Conservation (phyloP, 2,329 filamentous ascomycete species). For the Zasmidium cellare region DNA sequence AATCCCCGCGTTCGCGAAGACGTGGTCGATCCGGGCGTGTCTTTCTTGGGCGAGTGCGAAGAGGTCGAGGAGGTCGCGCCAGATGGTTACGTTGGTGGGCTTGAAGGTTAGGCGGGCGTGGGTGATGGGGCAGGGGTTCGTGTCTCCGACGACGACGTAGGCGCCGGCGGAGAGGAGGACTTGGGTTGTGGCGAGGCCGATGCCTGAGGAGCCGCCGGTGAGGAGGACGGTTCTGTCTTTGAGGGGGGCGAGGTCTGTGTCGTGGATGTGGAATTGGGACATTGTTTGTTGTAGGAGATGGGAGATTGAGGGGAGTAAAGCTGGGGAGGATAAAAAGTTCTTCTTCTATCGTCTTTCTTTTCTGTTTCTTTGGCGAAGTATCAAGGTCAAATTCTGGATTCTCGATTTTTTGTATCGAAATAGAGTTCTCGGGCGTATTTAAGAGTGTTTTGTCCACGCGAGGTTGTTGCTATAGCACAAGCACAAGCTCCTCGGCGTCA, state of each 20-base stretch:
- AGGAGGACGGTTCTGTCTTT: slow-evolving; percentile 27
- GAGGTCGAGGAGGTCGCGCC: slow-evolving; percentile 51
- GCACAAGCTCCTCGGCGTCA: too few species aligned
- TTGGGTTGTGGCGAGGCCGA: slow-evolving; percentile 58
- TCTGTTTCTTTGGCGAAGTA: too few species aligned
- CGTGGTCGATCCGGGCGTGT: slow-evolving; percentile 47
- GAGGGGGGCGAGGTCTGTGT: slow-evolving; percentile 23
- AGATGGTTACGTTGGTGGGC: slow-evolving; percentile 51
- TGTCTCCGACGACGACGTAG: slow-evolving; percentile 56
- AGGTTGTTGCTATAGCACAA: too few species aligned
- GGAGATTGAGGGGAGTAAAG: neutral
- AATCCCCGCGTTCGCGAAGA: slow-evolving; percentile 59
- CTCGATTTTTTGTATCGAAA: too few species aligned
- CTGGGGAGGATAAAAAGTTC: neutral
- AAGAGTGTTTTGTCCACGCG: too few species aligned
- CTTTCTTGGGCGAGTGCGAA: slow-evolving; percentile 52
- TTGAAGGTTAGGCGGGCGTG: slow-evolving; percentile 41
- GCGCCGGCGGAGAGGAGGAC: slow-evolving; percentile 56
- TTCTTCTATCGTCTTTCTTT: neutral
- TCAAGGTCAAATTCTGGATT: too few species aligned
- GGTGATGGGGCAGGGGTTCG: slow-evolving; percentile 44
- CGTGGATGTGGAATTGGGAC: slow-evolving; percentile 28
- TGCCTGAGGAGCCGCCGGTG: slow-evolving; percentile 60
- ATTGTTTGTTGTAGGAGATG: too few species aligned
- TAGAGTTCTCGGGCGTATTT: too few species aligned